Percentiles rank a stretch among this genome's conserved stretches.
These are phyloP conservation scores for Fraxinus dipetala DNA, from an alignment of 305 asterid species.

Conservation along the genomic window DNA sequence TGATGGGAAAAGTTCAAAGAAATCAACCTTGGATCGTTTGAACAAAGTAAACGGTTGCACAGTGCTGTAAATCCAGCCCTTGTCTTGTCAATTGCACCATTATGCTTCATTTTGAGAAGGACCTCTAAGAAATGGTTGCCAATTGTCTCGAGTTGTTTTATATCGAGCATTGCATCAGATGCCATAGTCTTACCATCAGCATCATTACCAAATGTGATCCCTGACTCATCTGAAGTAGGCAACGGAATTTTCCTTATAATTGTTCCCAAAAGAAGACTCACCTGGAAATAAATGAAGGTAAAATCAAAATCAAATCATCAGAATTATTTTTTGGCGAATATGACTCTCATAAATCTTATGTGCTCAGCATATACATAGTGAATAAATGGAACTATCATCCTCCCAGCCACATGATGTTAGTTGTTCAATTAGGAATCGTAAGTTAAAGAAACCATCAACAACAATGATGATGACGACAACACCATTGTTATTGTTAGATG, in stretches of 20 bases:
- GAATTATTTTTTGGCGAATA: neutral
- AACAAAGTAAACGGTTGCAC: conserved; percentile 94
- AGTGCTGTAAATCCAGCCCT: conserved; percentile 99
- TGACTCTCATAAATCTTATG: neutral
- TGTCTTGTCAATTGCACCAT: conserved; percentile 96
- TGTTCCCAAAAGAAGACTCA: conserved; percentile 95
- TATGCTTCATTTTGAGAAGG: conserved; percentile 95
- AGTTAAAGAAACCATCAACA: conserved; percentile 11
- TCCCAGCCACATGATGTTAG: conserved; percentile 9
- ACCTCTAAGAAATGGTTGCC: conserved; percentile 95
- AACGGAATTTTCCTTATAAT: conserved; percentile 84
- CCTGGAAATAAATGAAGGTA: conserved; percentile 45
- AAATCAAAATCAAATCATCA: conserved; percentile 12
- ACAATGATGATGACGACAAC: neutral
- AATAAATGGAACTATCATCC: conserved; percentile 4
- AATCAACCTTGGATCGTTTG: conserved; percentile 79
- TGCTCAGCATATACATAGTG: neutral
- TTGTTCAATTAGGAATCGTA: conserved; percentile 11
- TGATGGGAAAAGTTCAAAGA: conserved; percentile 8
- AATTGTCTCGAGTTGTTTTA: conserved; percentile 84
- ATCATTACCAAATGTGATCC: conserved; percentile 27
- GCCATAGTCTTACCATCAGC: conserved; percentile 27
- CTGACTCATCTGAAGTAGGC: conserved; percentile 62
- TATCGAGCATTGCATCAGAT: conserved; percentile 64
- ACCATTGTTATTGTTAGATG: conserved; percentile 18